phyloP scores from a whole-genome alignment of 305 asterid species.

The Rubia occidens region DNA sequence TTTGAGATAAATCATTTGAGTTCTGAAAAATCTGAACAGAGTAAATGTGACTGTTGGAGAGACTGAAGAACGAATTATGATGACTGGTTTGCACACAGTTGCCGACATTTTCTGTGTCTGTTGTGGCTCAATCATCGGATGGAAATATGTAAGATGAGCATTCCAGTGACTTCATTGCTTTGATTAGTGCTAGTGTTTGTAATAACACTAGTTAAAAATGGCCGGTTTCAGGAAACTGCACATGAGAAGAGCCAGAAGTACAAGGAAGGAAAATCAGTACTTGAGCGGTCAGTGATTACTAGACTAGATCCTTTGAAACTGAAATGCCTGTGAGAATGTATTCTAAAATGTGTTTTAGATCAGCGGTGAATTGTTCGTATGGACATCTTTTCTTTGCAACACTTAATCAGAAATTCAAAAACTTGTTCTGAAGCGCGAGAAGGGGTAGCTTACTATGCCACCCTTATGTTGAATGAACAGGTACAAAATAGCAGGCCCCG shows the following conservation, averaged over 20 bases:
- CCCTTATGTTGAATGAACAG: conserved; percentile 30
- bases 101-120: conserved; percentile 76
- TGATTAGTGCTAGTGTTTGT: background rate
- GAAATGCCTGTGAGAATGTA: background rate
- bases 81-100: conserved; percentile 74
- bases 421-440: background rate
- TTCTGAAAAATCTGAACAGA: conserved; percentile 29
- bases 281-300: conserved; percentile 52
- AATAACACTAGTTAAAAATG: background rate
- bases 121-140: conserved; percentile 79
- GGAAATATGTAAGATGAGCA: conserved; percentile 64
- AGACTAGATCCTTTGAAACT: conserved; percentile 7
- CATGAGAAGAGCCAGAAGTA: conserved; percentile 59
- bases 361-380: background rate
- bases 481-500: conserved; percentile 68
- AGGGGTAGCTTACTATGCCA: background rate
- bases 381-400: background rate
- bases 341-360: background rate
- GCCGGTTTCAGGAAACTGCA: conserved; percentile 52
- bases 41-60: conserved; percentile 60
- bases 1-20: conserved; percentile 6
- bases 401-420: background rate
- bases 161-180: background rate
- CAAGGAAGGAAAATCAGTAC: conserved; percentile 90
- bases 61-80: conserved; percentile 76